Base-by-base conservation (phyloP, 2,329 filamentous ascomycete species). In the Calonectria hongkongensis region DNA sequence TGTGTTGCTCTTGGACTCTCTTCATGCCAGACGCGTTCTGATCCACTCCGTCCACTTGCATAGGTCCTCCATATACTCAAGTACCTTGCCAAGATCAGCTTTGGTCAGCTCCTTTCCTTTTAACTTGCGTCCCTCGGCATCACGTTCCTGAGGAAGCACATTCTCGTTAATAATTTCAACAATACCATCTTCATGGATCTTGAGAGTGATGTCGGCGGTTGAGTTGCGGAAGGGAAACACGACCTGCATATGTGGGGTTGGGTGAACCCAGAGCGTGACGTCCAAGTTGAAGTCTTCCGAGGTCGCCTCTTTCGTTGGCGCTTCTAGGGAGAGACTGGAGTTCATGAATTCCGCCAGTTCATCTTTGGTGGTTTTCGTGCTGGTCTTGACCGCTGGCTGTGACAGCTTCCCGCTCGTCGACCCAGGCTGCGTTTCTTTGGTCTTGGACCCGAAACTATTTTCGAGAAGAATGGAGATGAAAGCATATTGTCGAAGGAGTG, bases 401-500 rank as follows among this genome's bases (percentile, higher is more conserved):
- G 45, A 21, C 2, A 27, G 33, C 54, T 70, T 54, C 18, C 36
- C 72, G 58, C 74, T 71, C 36, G 68, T 68, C 4, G 27, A 45
- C 25, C 45, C 21, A 27, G 66, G 70, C 12, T 75, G 70, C 27
- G 75, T 69, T 41, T 80, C 78, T 12, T 77, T 75, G 8, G 79
- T 82, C 56, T 80, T 81, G 4, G 84, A 79, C 43, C 85, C 86
- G 78, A 95, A 94, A 70, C 89, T 91, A 63, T 89, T 90, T 68
- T 88, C 85, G 4, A 96, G 86, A 2, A 97, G 83, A 0, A 87
- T 90, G 1, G 91, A 91, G 5, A 95, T 85, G 75, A 94, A 92
- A 0, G 93, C 93, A 79, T 95, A 97, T 81, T 97, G 94, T 16
- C 95, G 88, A 18, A 97, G 86, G 4, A 89, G 86, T 0, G 94